Percentiles rank a stretch among this genome's conserved stretches.
Evolutionary conservation across 2,329 filamentous ascomycete species (phyloP).

Genomic region (Fusarium continuum): DNA sequence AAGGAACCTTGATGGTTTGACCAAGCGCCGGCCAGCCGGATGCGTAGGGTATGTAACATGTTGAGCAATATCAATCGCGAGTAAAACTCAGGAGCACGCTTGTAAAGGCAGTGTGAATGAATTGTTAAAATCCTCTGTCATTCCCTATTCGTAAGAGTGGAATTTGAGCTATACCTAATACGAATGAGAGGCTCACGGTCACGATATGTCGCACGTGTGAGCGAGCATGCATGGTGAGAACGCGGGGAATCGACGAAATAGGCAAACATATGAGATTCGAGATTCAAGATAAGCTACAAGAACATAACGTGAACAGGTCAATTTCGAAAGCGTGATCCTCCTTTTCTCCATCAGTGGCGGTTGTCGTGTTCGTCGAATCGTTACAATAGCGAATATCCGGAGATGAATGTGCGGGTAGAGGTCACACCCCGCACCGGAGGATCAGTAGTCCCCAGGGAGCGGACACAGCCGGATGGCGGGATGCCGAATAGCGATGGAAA

Average conservation of each 20-base stretch:
- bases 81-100: too few relatives aligned
- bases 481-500: conserved; percentile 43
- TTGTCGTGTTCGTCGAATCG: not conserved
- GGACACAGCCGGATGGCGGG: conserved; percentile 27
- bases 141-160: too few relatives aligned
- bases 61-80: too few relatives aligned
- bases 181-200: too few relatives aligned
- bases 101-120: too few relatives aligned
- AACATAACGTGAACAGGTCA: not conserved
- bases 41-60: not conserved
- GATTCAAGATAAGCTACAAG: not conserved
- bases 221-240: too few relatives aligned
- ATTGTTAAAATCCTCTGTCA: too few relatives aligned
- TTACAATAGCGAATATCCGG: conserved; percentile 14
- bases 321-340: conserved; percentile 1
- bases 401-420: conserved; percentile 37
- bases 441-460: conserved; percentile 24
- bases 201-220: too few relatives aligned
- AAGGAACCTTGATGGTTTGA: conserved; percentile 29
- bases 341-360: not conserved
- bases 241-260: conserved; percentile 2
- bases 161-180: too few relatives aligned
- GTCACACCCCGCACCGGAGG: conserved; percentile 27
- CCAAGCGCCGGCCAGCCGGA: conserved; percentile 2
- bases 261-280: not conserved